Percentiles rank a stretch among this genome's conserved stretches.
Conservation (phyloP, 768 basidiomycete species). For the Boletus pseudo-olivaceus region DNA sequence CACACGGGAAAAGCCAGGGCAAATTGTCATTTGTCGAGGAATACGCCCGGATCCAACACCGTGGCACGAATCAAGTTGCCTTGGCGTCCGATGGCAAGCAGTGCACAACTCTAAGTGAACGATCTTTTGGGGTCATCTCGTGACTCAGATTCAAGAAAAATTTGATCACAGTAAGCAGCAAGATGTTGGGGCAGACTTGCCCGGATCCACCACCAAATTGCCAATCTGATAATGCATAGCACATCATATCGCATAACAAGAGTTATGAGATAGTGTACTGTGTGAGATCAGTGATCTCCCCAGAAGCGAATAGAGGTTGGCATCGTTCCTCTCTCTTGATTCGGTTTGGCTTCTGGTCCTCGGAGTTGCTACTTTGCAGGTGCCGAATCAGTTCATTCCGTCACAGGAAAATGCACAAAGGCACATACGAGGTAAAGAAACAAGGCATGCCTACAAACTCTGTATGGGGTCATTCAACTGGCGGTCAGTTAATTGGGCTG, state of each 20-base stretch:
- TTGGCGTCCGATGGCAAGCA: not conserved
- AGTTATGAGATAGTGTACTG: not conserved
- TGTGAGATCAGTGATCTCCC: constrained; percentile 13
- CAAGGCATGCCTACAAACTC: constrained; percentile 5
- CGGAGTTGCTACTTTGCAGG: not conserved
- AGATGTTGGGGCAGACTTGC: too few species aligned
- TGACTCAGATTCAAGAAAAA: too few species aligned
- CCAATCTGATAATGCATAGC: too few species aligned
- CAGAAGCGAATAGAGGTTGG: not conserved
- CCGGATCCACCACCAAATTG: too few species aligned
- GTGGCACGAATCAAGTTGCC: not conserved
- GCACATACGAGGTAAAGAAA: not conserved
- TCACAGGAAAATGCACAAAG: not conserved
- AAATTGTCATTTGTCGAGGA: not conserved
- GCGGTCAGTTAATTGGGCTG: not conserved
- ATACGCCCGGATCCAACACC: not conserved
- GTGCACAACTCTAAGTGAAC: too few species aligned
- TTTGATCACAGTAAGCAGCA: too few species aligned
- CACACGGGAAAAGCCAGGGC: not conserved
- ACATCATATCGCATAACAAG: not conserved
- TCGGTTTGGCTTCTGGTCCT: constrained; percentile 14
- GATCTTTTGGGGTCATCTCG: not conserved
- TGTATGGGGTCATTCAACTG: not conserved
- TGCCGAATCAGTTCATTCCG: constrained; percentile 15
- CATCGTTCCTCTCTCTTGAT: constrained; percentile 12